Base-by-base conservation (phyloP, 2,329 filamentous ascomycete species). In the Gnomoniopsis sp. region DNA sequence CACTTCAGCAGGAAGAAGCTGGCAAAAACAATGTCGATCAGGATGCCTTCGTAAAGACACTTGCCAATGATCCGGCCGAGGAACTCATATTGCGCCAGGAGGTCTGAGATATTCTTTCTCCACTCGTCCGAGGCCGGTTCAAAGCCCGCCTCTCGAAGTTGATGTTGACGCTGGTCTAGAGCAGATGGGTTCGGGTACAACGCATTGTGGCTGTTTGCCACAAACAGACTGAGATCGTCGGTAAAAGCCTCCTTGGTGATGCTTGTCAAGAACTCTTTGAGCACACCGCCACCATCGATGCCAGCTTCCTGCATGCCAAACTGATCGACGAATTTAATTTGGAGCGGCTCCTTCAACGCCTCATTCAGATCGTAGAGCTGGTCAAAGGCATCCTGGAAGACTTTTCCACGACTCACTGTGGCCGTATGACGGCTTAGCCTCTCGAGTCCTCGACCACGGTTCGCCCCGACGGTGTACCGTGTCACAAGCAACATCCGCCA, bases 1-100 rank as follows among this genome's bases (percentile, higher is more conserved):
- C 95, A 99, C 71, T 98, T 97, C 60, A 96, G 83, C 7, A 99
- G 82, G 75, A 99, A 99, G 77, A 99, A 99, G 0, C 90, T 88
- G 1, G 93, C 93, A 77, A 99, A 99, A 53, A 86, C 86, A 60
- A 97, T 88, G 72, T 99, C 93, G 49, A 98, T 88, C 3, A 99
- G 81, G 48, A 99, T 98, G 0, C 93, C 93, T 75, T 99, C 95
- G 69, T 99, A 99, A 68, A 99, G 79, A 73, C 95, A 99, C 71
- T 99, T 99, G 12, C 95, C 95, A 26, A 99, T 88, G 30, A 99
- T 85, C 3, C 95, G 88, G 1, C 95, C 95, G 0, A 98, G 79
- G 65, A 99, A 99, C 69, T 98, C 93, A 69, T 91, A 98, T 15
- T 87, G 85, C 62, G 83, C 84, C 6, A 95, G 77, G 17, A 95